Conservation (phyloP, 345 rosid genomes). For the Arabis hirsuta region DNA sequence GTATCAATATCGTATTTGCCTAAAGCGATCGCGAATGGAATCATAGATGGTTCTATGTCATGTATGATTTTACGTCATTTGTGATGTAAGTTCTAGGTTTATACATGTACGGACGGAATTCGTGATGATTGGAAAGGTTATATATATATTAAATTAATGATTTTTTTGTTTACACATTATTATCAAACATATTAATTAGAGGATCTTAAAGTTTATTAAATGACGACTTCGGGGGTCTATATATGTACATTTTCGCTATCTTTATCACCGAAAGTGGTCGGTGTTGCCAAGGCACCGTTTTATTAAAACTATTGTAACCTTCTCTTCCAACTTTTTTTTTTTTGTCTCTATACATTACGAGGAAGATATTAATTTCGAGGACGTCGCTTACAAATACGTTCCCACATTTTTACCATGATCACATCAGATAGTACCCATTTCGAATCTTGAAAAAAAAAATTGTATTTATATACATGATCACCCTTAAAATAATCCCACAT, state of each 20-base stretch:
- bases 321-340: too few species aligned
- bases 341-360: too few species aligned
- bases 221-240: neutral
- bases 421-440: neutral
- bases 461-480: neutral
- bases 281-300: too few species aligned
- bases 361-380: too few species aligned
- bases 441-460: neutral
- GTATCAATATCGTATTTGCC: conserved; percentile 18
- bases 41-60: conserved; percentile 32
- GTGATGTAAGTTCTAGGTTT: conserved; percentile 42
- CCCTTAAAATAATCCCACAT: too few species aligned
- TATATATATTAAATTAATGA: neutral
- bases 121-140: conserved; percentile 39
- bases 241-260: too few species aligned
- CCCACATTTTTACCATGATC: too few species aligned
- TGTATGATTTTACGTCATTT: conserved; percentile 30
- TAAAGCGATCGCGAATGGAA: conserved; percentile 33
- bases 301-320: too few species aligned
- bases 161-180: neutral
- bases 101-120: conserved; percentile 33
- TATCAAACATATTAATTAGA: neutral
- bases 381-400: too few species aligned
- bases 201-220: neutral
- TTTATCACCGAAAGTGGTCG: too few species aligned